These are phyloP conservation scores for Ramularia endophylla DNA, from an alignment of 2,329 filamentous ascomycete genomes.

Conservation along the genomic window DNA sequence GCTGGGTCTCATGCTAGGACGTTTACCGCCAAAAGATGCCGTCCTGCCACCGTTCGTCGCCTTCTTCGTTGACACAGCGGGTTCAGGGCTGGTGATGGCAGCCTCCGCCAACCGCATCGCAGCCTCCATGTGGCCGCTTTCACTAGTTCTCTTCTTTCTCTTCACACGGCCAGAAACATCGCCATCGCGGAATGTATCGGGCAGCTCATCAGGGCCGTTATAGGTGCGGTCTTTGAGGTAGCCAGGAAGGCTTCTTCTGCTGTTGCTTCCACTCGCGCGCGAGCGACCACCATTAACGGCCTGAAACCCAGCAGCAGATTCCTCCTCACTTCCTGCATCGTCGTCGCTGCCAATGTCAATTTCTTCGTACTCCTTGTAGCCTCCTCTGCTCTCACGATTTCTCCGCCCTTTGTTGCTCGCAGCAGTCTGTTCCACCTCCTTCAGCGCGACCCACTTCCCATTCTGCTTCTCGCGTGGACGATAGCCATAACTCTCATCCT, in stretches of 20 bases:
- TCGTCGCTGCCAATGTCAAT: slow-evolving; percentile 42
- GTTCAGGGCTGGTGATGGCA: slow-evolving; percentile 2
- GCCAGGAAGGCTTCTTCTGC: slow-evolving; percentile 23
- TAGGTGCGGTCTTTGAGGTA: slow-evolving; percentile 40
- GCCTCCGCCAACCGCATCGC: slow-evolving; percentile 8
- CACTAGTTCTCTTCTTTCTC: slow-evolving; percentile 5
- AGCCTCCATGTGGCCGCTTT: slow-evolving; percentile 10
- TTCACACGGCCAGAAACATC: slow-evolving; percentile 2
- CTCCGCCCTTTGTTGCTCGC: slow-evolving; percentile 16
- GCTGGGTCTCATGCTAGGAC: slow-evolving; percentile 29
- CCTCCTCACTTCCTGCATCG: slow-evolving; percentile 28
- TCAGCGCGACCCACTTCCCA: slow-evolving; percentile 18
- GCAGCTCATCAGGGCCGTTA: slow-evolving; percentile 39
- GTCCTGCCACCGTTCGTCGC: neutral
- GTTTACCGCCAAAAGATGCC: slow-evolving; percentile 25
- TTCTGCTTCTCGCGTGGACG: slow-evolving; percentile 29
- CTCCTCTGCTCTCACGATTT: slow-evolving; percentile 8
- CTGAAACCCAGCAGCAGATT: slow-evolving; percentile 4
- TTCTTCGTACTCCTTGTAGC: slow-evolving; percentile 38
- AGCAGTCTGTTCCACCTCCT: slow-evolving; percentile 14
- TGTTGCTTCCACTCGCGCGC: slow-evolving; percentile 2
- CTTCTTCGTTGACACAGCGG: neutral
- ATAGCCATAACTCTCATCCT: slow-evolving; percentile 29
- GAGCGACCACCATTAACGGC: slow-evolving; percentile 11
- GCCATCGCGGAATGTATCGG: slow-evolving; percentile 36